Conservation (phyloP, 2,329 filamentous ascomycete genomes). For the Fusarium udum region DNA sequence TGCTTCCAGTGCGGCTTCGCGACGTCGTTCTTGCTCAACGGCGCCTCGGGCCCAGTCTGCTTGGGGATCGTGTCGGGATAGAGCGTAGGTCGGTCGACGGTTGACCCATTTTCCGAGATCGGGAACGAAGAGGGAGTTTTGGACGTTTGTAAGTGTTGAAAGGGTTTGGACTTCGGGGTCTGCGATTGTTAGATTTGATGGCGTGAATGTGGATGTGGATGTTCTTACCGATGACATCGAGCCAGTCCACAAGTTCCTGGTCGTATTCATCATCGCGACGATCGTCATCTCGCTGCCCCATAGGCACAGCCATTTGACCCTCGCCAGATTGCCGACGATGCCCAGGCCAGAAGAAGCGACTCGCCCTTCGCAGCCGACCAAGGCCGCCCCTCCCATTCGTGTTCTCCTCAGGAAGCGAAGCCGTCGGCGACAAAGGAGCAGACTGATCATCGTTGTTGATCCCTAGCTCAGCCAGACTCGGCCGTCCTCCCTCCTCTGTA, state of each 20-base stretch:
- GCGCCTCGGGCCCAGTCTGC: conserved; percentile 38
- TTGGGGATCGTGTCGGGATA: conserved; percentile 61
- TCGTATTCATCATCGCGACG: conserved; percentile 48
- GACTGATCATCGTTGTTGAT: conserved; percentile 18
- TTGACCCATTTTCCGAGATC: conserved; percentile 81
- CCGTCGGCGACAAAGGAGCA: conserved; percentile 38
- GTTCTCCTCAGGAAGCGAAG: conserved; percentile 42
- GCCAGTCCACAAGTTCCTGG: conserved; percentile 52
- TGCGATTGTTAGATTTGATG: conserved; percentile 46
- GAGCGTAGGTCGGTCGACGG: conserved; percentile 79
- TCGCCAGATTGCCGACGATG: conserved; percentile 11
- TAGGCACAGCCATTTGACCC: background rate
- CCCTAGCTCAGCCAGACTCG: conserved; percentile 49
- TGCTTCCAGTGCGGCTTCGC: conserved; percentile 15
- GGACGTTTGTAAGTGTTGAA: conserved; percentile 86
- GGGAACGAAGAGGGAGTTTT: conserved; percentile 88
- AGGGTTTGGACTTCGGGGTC: conserved; percentile 86
- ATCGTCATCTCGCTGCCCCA: conserved; percentile 16
- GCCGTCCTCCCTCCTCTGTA: conserved; percentile 51
- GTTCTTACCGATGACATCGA: conserved; percentile 52
- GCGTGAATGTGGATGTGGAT: background rate
- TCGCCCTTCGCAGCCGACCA: conserved; percentile 33
- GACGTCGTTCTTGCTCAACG: conserved; percentile 30
- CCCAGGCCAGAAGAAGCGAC: conserved; percentile 44
- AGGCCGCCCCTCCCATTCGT: background rate